Conservation (phyloP, 2,329 filamentous ascomycete species). For the Samsoniella hepiali region DNA sequence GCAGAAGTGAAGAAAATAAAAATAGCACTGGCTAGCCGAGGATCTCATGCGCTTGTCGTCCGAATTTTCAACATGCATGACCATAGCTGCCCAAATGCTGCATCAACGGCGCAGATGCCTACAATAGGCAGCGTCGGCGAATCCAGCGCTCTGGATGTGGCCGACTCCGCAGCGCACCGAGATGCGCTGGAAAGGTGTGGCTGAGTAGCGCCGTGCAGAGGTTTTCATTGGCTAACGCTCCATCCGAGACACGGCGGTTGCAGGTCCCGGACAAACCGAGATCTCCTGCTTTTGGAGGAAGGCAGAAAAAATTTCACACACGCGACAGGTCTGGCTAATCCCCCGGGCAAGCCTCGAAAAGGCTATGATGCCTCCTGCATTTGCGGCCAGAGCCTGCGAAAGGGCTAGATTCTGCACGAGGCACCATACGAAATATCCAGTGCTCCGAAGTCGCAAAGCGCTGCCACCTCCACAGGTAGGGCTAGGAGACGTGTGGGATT, state of each 20-base stretch:
- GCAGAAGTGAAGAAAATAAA: background rate
- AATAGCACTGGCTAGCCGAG: background rate
- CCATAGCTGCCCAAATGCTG: background rate
- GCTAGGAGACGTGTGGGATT: background rate
- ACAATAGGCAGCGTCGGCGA: background rate
- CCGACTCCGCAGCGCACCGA: background rate
- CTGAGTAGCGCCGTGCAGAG: background rate
- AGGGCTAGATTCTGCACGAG: background rate
- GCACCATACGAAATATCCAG: background rate
- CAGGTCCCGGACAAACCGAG: conserved; percentile 14
- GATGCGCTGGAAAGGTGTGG: conserved; percentile 6
- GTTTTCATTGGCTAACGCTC: conserved; percentile 11
- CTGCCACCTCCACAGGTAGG: background rate
- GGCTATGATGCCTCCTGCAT: background rate
- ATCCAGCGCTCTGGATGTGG: background rate
- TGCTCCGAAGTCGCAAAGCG: background rate
- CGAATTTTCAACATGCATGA: conserved; percentile 6
- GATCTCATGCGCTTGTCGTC: background rate
- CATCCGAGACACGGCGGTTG: conserved; percentile 15
- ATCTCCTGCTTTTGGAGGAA: conserved; percentile 7
- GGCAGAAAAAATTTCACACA: background rate
- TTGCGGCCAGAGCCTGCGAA: background rate
- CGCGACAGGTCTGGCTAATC: background rate
- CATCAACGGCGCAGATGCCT: background rate
- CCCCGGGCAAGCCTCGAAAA: background rate